phyloP scores from a whole-genome alignment of 306 rosid species.

The Inga laurina region DNA sequence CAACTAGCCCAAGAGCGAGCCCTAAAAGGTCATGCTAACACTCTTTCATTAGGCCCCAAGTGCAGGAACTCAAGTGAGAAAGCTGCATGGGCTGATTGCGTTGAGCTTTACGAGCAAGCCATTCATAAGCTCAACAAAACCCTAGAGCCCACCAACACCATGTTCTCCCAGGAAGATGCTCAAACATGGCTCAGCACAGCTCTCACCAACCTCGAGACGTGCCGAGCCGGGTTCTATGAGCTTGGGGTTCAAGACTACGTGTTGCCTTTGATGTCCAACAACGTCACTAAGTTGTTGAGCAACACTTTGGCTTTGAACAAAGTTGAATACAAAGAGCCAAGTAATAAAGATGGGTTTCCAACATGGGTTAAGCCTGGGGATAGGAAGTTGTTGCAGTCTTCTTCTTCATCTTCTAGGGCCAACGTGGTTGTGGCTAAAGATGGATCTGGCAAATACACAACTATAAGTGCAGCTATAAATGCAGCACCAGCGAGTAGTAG shows the following conservation, averaged over 20 bases:
- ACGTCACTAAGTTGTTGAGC: slow-evolving; percentile 63
- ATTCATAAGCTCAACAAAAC: slow-evolving; percentile 52
- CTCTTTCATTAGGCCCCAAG: slow-evolving; percentile 40
- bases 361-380: slow-evolving; percentile 70
- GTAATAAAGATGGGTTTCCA: slow-evolving; percentile 53
- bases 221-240: slow-evolving; percentile 53
- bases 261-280: slow-evolving; percentile 53
- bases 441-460: neutral
- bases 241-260: slow-evolving; percentile 52
- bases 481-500: slow-evolving; percentile 22
- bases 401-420: neutral
- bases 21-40: slow-evolving; percentile 33
- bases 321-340: slow-evolving; percentile 31
- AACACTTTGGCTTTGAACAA: slow-evolving; percentile 66
- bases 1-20: slow-evolving; percentile 52
- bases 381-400: slow-evolving; percentile 53
- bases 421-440: neutral
- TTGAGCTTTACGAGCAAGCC: slow-evolving; percentile 58
- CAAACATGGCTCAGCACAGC: slow-evolving; percentile 79
- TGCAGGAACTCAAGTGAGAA: slow-evolving; percentile 40
- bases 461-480: neutral
- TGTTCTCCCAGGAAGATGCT: slow-evolving; percentile 45
- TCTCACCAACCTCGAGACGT: slow-evolving; percentile 66
- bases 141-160: slow-evolving; percentile 31
- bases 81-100: slow-evolving; percentile 71